phyloP scores from a whole-genome alignment of 345 rosid genomes.

The Gossypium sturtianum region DNA sequence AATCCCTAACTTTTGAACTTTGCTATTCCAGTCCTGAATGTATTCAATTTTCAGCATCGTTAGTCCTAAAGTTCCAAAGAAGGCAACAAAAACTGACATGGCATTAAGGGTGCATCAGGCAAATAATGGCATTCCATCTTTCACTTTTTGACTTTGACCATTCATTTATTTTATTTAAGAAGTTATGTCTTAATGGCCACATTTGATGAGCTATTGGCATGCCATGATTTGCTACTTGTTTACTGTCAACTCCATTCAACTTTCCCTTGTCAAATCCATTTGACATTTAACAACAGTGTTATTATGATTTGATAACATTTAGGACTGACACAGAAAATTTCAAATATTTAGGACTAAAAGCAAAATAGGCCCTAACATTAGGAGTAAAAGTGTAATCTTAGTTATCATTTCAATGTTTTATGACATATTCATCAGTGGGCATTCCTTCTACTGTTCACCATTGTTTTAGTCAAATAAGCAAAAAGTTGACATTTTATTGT shows the following conservation, averaged over 20 bases:
- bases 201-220: neutral
- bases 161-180: neutral
- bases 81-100: neutral
- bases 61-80: neutral
- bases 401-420: neutral
- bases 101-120: neutral
- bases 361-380: neutral
- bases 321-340: neutral
- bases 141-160: neutral
- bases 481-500: constrained; percentile 12
- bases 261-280: neutral
- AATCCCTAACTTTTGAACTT: neutral
- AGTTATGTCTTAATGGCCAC: neutral
- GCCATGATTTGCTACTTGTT: neutral
- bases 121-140: neutral
- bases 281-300: neutral
- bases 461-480: constrained; percentile 2
- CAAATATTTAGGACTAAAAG: neutral
- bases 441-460: neutral
- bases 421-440: constrained; percentile 7
- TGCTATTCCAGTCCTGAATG: neutral
- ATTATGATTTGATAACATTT: neutral
- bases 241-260: neutral
- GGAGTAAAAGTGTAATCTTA: neutral
- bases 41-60: neutral